A percentile compares a stretch with the other conserved stretches of the same genome.
These are phyloP conservation scores for Sporisorium exsertum DNA, from an alignment of 1,284 basidiomycete species.

Conservation along the genomic window DNA sequence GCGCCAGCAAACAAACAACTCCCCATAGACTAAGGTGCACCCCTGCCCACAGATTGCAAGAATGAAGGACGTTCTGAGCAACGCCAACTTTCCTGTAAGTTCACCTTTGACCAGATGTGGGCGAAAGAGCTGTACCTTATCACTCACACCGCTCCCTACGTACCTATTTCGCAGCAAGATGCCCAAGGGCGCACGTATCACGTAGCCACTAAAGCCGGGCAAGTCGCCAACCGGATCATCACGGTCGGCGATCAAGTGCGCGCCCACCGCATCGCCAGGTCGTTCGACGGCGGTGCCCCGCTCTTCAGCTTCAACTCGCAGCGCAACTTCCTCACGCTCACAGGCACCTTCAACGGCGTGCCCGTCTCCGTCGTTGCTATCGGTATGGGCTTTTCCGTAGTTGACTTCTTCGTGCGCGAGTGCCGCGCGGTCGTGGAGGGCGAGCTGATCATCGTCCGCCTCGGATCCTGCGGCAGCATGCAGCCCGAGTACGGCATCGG, in stretches of 20 bases:
- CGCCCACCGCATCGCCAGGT: conserved; percentile 75
- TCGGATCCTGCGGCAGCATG: conserved; percentile 77
- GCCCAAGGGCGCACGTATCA: conserved; percentile 54
- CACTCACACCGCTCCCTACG: neutral
- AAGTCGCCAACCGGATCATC: conserved; percentile 81
- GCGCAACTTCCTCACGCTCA: conserved; percentile 82
- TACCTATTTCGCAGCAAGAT: conserved; percentile 37
- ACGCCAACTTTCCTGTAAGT: conserved; percentile 61
- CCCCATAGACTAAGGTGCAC: neutral
- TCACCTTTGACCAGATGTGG: no score
- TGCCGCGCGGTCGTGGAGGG: conserved; percentile 80
- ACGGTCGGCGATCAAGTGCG: conserved; percentile 82
- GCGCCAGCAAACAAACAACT: neutral
- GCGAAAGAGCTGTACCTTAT: neutral
- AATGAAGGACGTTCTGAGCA: conserved; percentile 59
- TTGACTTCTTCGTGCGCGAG: conserved; percentile 85
- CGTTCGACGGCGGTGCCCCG: conserved; percentile 74
- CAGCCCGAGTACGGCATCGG: conserved; percentile 77
- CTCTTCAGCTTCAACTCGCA: conserved; percentile 78
- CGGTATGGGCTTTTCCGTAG: conserved; percentile 77
- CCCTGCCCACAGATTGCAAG: conserved; percentile 6
- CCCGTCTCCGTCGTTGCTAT: conserved; percentile 82
- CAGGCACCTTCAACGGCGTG: conserved; percentile 78
- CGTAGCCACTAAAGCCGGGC: conserved; percentile 50
- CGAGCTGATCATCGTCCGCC: conserved; percentile 76